Conservation (phyloP, 306 rosid genomes). For the Dryas drummondii region DNA sequence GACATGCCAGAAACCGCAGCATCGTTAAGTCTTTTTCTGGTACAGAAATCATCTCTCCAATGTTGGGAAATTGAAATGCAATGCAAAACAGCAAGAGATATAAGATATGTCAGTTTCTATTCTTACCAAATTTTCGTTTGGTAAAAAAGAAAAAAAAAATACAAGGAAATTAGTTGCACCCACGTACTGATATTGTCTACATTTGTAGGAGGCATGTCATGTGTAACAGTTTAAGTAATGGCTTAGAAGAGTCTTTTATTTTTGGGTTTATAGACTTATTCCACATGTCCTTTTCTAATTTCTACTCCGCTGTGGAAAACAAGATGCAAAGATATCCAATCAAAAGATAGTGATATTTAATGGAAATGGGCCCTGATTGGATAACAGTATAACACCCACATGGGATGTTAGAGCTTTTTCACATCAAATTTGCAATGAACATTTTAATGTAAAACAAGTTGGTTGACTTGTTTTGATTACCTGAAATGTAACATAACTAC, state of each 20-base stretch:
- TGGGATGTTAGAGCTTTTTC: conserved; percentile 53
- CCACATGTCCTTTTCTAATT: conserved; percentile 32
- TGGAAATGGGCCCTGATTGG: conserved; percentile 44
- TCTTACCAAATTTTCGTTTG: too few species aligned
- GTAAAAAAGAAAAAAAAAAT: too few species aligned
- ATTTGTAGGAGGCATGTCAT: too few species aligned
- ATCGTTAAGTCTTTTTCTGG: conserved; percentile 1
- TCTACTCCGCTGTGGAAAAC: conserved; percentile 27
- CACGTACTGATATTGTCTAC: too few species aligned
- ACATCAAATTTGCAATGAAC: conserved; percentile 35
- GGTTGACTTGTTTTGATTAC: conserved; percentile 50
- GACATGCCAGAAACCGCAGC: not conserved
- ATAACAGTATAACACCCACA: conserved; percentile 37
- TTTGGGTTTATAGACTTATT: not conserved
- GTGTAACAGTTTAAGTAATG: too few species aligned
- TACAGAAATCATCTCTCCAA: not conserved
- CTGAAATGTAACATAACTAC: conserved; percentile 38
- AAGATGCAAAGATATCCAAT: conserved; percentile 30
- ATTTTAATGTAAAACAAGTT: conserved; percentile 34
- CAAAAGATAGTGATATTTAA: conserved; percentile 37
- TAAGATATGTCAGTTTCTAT: not conserved
- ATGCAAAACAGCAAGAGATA: not conserved
- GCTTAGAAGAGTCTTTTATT: too few species aligned
- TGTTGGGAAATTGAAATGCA: not conserved
- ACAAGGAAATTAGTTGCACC: too few species aligned